Evolutionary conservation across 106 monocot genomes (phyloP).

Genomic region (Allium fistulosum): DNA sequence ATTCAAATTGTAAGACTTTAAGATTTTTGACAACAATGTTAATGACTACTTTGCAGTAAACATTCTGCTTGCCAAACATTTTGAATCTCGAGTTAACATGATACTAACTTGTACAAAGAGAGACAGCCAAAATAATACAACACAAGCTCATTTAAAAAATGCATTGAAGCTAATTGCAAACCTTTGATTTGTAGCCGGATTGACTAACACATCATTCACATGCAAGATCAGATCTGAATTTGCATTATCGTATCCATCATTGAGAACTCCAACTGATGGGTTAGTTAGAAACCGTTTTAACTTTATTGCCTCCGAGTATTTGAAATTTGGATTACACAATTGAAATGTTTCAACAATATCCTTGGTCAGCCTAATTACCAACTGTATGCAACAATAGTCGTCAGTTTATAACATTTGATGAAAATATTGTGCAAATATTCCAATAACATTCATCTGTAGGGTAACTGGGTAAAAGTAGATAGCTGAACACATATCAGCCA

Average conservation of each 20-base stretch:
- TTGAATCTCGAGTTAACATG: no score
- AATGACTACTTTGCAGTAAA: no score
- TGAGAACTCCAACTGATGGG: slow-evolving; percentile 66
- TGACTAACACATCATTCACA: slow-evolving; percentile 65
- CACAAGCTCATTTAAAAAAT: no score
- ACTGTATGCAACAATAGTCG: slow-evolving; percentile 35
- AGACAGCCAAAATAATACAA: no score
- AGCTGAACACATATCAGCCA: background rate
- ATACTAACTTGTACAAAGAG: no score
- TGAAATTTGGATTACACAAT: slow-evolving; percentile 75
- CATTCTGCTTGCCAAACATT: no score
- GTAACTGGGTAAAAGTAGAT: background rate
- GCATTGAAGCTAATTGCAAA: slow-evolving; percentile 11
- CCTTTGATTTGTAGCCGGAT: slow-evolving; percentile 56
- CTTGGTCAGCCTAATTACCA: slow-evolving; percentile 63
- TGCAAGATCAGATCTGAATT: slow-evolving; percentile 89
- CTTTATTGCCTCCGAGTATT: slow-evolving; percentile 63
- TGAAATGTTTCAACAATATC: slow-evolving; percentile 65
- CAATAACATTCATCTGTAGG: background rate
- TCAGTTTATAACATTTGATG: background rate
- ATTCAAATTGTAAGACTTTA: no score
- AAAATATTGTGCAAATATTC: background rate
- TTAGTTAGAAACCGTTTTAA: slow-evolving; percentile 78
- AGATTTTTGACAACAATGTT: no score
- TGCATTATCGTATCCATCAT: slow-evolving; percentile 83